Conservation (phyloP, 1,139 yeast species). For the Candida glucosophila region DNA sequence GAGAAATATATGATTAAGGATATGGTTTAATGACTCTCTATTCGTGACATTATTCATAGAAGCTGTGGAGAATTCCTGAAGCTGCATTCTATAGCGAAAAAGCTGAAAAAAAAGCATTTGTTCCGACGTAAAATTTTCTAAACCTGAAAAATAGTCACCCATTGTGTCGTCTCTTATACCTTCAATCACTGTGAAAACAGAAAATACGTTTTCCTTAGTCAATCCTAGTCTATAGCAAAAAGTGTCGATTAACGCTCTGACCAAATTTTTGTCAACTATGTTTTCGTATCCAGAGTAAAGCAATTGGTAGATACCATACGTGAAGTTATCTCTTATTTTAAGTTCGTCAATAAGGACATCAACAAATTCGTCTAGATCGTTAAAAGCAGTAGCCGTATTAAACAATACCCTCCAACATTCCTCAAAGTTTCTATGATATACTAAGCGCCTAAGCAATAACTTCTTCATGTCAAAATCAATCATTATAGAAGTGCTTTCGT, state of each 20-base stretch:
- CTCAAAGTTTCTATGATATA: slow-evolving; percentile 22
- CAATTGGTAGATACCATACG: slow-evolving; percentile 18
- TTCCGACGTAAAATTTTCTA: no score
- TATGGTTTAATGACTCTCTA: no score
- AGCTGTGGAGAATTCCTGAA: no score
- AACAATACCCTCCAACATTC: slow-evolving; percentile 23
- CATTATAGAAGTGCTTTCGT: slow-evolving; percentile 10
- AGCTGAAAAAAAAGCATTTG: no score
- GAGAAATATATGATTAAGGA: no score
- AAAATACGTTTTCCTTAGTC: slow-evolving; percentile 1
- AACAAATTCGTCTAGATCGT: slow-evolving; percentile 30
- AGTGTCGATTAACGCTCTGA: slow-evolving; percentile 14
- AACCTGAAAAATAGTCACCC: no score
- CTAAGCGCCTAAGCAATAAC: slow-evolving; percentile 18
- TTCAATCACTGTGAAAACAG: neutral
- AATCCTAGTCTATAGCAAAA: slow-evolving; percentile 8
- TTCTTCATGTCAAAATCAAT: slow-evolving; percentile 14
- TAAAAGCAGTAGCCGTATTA: slow-evolving; percentile 20
- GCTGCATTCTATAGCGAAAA: no score
- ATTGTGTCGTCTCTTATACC: no score
- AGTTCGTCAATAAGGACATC: slow-evolving; percentile 16
- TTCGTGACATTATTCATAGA: no score
- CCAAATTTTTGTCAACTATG: slow-evolving; percentile 9
- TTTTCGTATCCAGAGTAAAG: slow-evolving; percentile 10
- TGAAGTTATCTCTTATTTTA: slow-evolving; percentile 10